Evolutionary conservation across 371 early-diverging fungal species (phyloP), one percentile per base, ranked within the genome.

Genomic region (Lichtheimia hyalospora): DNA sequence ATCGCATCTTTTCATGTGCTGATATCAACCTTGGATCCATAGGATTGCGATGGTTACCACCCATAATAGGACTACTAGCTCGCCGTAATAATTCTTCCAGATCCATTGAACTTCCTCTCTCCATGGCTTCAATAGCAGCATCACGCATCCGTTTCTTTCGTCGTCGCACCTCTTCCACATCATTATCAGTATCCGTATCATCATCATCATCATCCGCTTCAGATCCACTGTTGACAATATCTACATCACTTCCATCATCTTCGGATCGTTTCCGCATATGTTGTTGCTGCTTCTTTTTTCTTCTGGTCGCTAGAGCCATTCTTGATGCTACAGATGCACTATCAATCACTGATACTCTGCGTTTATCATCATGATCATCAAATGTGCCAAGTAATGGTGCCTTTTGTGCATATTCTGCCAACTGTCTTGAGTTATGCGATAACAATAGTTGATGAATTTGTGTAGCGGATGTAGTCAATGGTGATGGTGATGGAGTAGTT

Each of bases 71-170:
- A 41, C 62, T 62, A 41, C 69, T 64, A 1, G 73, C 73, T 16
- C 77, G 63, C 24, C 64, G 71, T 4, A 73, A 34, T 15, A 79
- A 53, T 39, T 71, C 75, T 23, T 77, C 71, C 14, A 73, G 52
- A 44, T 77, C 68, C 21, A 70, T 25, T 3, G 65, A 60, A 5
- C 52, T 60, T 13, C 69, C 69, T 20, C 57, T 73, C 28, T 68
- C 69, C 69, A 73, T 73, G 48, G 73, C 73, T 51, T 68, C 67
- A 51, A 73, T 69, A 18, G 73, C 73, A 3, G 69, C 73, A 48
- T 66, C 69, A 2, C 73, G 61, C 66, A 69, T 69, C 44, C 59
- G 60, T 53, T 69, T 68, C 65, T 69, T 69, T 15, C 64, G 64
- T 27, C 52, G 52, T 3, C 73, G 64, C n/a, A 73, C 73, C 60